These are phyloP conservation scores for Entomortierella chlamydospora DNA, from an alignment of 192 early-diverging fungal genomes.

Conservation along the genomic window DNA sequence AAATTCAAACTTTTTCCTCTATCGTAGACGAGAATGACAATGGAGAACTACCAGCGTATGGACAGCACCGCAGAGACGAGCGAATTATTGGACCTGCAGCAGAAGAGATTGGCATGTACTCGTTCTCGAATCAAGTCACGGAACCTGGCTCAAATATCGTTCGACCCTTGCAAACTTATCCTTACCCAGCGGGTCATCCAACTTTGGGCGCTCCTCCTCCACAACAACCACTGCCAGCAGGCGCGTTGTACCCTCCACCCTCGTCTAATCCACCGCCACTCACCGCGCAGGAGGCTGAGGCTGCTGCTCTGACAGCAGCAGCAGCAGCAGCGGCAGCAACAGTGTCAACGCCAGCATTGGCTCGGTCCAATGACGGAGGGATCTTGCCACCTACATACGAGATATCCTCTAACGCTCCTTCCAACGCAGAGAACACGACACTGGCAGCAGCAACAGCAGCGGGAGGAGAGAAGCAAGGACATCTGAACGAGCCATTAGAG, in stretches of 20 bases:
- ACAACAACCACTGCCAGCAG: background rate
- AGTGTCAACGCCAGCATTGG: constrained; percentile 6
- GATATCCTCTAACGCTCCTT: background rate
- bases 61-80: constrained; percentile 41
- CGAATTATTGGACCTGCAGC: constrained; percentile 27
- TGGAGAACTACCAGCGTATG: constrained; percentile 45
- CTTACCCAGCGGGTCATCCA: background rate
- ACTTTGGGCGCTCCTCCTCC: constrained; percentile 2
- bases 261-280: background rate
- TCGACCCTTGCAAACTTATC: background rate
- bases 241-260: constrained; percentile 19
- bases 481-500: background rate
- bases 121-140: constrained; percentile 19
- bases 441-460: background rate
- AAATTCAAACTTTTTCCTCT: too few relatives aligned
- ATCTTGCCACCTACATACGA: constrained; percentile 18
- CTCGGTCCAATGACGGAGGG: too few relatives aligned
- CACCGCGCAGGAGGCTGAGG: constrained; percentile 15
- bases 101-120: constrained; percentile 52
- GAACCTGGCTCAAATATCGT: background rate
- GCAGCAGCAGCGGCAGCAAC: constrained; percentile 8
- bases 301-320: constrained; percentile 9
- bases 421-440: background rate
- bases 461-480: background rate
- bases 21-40: constrained; percentile 39